Evolutionary conservation across 116 monocot genomes (phyloP).

Genomic region (Zostera marina): DNA sequence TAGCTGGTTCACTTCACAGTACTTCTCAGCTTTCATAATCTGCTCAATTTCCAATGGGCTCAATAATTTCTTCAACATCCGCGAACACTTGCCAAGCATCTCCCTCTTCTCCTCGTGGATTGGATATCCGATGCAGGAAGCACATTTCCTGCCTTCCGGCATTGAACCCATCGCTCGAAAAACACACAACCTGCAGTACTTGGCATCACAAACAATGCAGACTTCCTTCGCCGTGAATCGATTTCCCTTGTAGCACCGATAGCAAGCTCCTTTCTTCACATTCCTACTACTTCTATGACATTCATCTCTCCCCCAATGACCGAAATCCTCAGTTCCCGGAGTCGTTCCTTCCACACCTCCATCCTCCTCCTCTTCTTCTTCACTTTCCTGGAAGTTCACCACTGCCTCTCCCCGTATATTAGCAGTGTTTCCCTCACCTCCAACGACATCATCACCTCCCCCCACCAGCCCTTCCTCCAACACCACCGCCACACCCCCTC

Average conservation of each 20-base stretch:
- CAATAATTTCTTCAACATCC: conserved; percentile 55
- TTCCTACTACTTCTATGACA: neutral
- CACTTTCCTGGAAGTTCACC: too few species aligned
- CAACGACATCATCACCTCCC: conserved; percentile 5
- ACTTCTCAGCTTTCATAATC: conserved; percentile 65
- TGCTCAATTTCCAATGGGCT: conserved; percentile 54
- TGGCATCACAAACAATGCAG: conserved; percentile 66
- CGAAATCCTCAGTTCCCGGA: conserved; percentile 5
- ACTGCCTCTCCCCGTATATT: too few species aligned
- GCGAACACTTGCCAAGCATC: conserved; percentile 54
- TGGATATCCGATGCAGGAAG: conserved; percentile 52
- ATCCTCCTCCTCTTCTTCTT: neutral
- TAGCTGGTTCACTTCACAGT: conserved; percentile 63
- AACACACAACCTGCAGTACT: conserved; percentile 57
- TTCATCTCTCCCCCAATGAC: conserved; percentile 7
- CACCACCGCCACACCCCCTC: neutral
- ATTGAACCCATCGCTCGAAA: conserved; percentile 90
- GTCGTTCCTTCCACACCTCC: neutral
- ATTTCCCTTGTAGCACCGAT: conserved; percentile 44
- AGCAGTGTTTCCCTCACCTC: neutral
- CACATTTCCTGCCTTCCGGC: conserved; percentile 93
- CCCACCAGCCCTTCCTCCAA: neutral
- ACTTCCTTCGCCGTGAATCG: conserved; percentile 73
- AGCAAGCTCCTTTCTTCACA: conserved; percentile 47
- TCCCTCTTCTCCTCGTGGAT: conserved; percentile 63